Base-by-base conservation (phyloP, 2,329 filamentous ascomycete species). In the Chaetomium olivaceum region DNA sequence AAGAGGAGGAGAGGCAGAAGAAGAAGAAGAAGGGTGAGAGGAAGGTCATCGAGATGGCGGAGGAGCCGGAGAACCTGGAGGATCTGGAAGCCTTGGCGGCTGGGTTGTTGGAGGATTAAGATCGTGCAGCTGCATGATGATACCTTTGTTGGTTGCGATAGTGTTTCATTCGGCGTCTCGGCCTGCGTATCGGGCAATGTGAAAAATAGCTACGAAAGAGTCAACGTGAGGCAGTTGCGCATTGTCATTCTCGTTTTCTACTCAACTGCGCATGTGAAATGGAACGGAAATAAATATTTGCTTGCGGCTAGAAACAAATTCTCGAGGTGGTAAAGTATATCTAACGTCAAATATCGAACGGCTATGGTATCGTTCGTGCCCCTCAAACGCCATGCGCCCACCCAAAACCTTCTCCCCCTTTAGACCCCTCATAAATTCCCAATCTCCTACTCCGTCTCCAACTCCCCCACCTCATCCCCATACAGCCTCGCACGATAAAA, bases 81-180 rank as follows among this genome's bases (percentile, higher is more conserved):
- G 91, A 93, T 77, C 82, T 93, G 71, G 91, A 94, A 79, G 87
- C 88, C 50, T 78, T 94, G 78, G 92, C 92, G 62, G 85, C 89
- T 54, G 90, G 89, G 3, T 78, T 95, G 76, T 77, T 96, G 75
- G 85, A 86, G 67, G 77, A 76, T 60, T 81, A 61, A 43, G 39
- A 43, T 16, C n/a, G 46, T 48, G 46, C n/a, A 8, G n/a, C 8
- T 23, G 29, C 43, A 43, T 29, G 11, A 51, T 54, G 46, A 57
- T 60, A 58, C 50, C 61, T 63, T 56, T 36, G 43, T 19, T 23
- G 6, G 33, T 39, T 46, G 9, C 9, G n/a, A 21, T 19, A n/a
- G 25, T 19, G 39, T 43, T 16, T n/a, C 16, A 9, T 21, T 55
- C 14, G 7, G 19, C 3, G 14, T 19, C 9, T 54, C 19, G 2